Percentiles rank a stretch among this genome's conserved stretches.
These are phyloP conservation scores for Phylloboletellus chloephorus DNA, from an alignment of 1,284 basidiomycete species.

Conservation along the genomic window DNA sequence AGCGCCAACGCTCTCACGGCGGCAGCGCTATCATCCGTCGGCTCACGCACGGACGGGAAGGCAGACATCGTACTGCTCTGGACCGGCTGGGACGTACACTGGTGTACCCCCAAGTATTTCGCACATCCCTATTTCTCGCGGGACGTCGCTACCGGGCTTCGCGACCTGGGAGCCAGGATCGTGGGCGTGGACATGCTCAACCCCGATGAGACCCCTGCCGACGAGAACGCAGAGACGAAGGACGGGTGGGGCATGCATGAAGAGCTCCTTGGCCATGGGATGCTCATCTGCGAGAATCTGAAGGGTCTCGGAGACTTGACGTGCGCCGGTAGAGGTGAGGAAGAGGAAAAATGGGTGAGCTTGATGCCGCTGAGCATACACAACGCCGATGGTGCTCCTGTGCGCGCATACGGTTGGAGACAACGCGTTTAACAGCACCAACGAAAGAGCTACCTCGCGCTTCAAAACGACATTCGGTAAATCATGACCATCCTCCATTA, in stretches of 20 bases:
- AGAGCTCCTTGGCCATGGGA: constrained; percentile 49
- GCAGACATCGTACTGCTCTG: constrained; percentile 44
- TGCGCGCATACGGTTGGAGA: constrained; percentile 56
- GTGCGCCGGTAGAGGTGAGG: constrained; percentile 4
- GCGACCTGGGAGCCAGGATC: constrained; percentile 46
- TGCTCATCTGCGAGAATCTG: constrained; percentile 65
- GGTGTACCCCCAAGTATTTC: constrained; percentile 48
- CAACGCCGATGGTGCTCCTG: constrained; percentile 60
- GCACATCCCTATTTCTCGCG: constrained; percentile 59
- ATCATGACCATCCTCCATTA: too few relatives aligned
- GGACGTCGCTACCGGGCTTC: constrained; percentile 45
- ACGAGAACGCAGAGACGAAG: constrained; percentile 6
- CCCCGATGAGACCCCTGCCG: constrained; percentile 53
- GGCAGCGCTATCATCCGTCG: constrained; percentile 15
- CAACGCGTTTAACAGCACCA: background rate
- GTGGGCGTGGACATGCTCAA: constrained; percentile 60
- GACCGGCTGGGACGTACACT: constrained; percentile 58
- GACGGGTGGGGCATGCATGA: constrained; percentile 45
- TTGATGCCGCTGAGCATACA: constrained; percentile 53
- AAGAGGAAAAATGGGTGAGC: constrained; percentile 41
- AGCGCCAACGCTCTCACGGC: background rate
- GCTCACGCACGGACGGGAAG: constrained; percentile 32
- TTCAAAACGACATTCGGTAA: too few relatives aligned
- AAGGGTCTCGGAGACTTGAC: constrained; percentile 42
- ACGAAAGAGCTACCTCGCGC: too few relatives aligned